Evolutionary conservation across 495 filamentous ascomycete species (phyloP).

Genomic region (Thozetella sp.): DNA sequence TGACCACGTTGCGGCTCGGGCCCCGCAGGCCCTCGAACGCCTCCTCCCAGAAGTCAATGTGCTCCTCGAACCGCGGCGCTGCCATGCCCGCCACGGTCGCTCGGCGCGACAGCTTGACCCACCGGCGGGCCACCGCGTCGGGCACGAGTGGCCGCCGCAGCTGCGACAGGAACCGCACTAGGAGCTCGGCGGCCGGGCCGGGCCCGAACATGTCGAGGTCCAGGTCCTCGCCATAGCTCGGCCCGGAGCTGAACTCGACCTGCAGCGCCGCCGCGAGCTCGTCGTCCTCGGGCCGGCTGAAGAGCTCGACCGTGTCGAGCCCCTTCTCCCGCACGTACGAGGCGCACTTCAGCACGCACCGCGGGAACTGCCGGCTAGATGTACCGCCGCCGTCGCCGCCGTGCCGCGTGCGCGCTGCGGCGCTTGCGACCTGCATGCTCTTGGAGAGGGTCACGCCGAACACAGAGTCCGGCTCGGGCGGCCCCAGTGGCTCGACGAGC

Average conservation of each 20-base stretch:
- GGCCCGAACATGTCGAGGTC: slow-evolving; percentile 37
- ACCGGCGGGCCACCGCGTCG: slow-evolving; percentile 35
- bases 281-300: slow-evolving; percentile 33
- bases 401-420: slow-evolving; percentile 36
- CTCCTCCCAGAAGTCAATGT: slow-evolving; percentile 51
- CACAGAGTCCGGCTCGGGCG: slow-evolving; percentile 18
- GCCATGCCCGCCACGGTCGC: slow-evolving; percentile 29
- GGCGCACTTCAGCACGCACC: slow-evolving; percentile 43
- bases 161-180: slow-evolving; percentile 37
- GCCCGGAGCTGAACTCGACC: slow-evolving; percentile 31
- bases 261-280: slow-evolving; percentile 30
- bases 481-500: slow-evolving; percentile 12
- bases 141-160: slow-evolving; percentile 36
- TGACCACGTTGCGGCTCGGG: slow-evolving; percentile 35
- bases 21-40: slow-evolving; percentile 39
- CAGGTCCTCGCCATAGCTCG: slow-evolving; percentile 37
- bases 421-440: slow-evolving; percentile 40
- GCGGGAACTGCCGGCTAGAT: slow-evolving; percentile 38
- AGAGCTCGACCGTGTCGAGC: slow-evolving; percentile 33
- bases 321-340: slow-evolving; percentile 38
- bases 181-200: slow-evolving; percentile 40
- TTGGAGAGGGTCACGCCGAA: slow-evolving; percentile 37
- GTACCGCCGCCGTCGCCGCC: slow-evolving; percentile 26
- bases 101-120: slow-evolving; percentile 39
- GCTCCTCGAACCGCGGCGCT: slow-evolving; percentile 35